These are phyloP conservation scores for Leptosphaerulina australis DNA, from an alignment of 2,329 filamentous ascomycete genomes.

Conservation along the genomic window DNA sequence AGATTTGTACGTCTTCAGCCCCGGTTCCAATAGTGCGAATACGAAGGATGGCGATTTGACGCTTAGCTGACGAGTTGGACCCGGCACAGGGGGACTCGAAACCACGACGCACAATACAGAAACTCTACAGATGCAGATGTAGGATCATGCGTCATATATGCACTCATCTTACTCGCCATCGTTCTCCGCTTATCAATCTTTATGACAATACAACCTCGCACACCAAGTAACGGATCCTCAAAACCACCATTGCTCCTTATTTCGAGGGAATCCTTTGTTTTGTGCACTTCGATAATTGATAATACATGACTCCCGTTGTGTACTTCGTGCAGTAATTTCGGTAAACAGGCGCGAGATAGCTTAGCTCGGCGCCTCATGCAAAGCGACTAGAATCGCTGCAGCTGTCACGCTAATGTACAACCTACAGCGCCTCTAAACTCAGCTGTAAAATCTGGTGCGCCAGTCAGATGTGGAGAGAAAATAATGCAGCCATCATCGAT, in stretches of 20 bases:
- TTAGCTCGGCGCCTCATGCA: slow-evolving; percentile 3
- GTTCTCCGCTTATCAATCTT: background rate
- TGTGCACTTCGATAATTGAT: background rate
- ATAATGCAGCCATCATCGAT: slow-evolving; percentile 1
- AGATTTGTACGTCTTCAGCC: slow-evolving; percentile 9
- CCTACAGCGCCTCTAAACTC: slow-evolving; percentile 2
- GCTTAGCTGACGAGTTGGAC: slow-evolving; percentile 10
- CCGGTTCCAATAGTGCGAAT: slow-evolving; percentile 7
- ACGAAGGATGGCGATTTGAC: slow-evolving; percentile 7
- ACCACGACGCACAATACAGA: slow-evolving; percentile 1
- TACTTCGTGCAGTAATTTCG: slow-evolving; percentile 1
- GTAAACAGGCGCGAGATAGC: slow-evolving; percentile 3
- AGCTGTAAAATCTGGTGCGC: slow-evolving; percentile 6
- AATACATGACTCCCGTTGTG: background rate
- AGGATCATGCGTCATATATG: background rate
- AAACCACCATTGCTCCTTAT: background rate
- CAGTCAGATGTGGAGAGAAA: slow-evolving; percentile 5
- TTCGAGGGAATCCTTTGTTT: background rate
- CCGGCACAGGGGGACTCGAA: slow-evolving; percentile 2
- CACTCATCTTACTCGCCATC: background rate
- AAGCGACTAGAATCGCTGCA: slow-evolving; percentile 9
- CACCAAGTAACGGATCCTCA: background rate
- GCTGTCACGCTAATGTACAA: slow-evolving; percentile 12
- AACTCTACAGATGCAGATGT: slow-evolving; percentile 1
- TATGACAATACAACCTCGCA: background rate